Evolutionary conservation across 1,139 yeast species (phyloP).

Genomic region (Geotrichum aggregatum): DNA sequence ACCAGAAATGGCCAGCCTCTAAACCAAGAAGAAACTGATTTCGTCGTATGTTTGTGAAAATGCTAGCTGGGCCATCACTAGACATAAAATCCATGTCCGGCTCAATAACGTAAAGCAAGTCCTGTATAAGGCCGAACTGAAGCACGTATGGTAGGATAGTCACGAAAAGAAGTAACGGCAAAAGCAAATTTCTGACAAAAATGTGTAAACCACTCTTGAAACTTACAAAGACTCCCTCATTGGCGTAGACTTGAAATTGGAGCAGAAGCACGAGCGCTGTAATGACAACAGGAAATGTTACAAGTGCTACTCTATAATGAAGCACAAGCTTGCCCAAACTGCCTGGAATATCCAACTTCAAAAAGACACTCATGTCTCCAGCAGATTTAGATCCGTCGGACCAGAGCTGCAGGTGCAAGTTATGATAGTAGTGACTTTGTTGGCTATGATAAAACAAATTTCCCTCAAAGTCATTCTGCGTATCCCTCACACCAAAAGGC

Average conservation of each 20-base stretch:
- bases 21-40: slow-evolving; percentile 59
- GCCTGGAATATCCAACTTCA: slow-evolving; percentile 38
- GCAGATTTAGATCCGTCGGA: slow-evolving; percentile 30
- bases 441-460: slow-evolving; percentile 20
- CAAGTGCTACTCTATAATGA: slow-evolving; percentile 36
- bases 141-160: slow-evolving; percentile 44
- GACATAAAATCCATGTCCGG: slow-evolving; percentile 29
- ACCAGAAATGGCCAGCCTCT: slow-evolving; percentile 53
- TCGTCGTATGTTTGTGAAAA: slow-evolving; percentile 33
- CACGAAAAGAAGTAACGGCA: slow-evolving; percentile 28
- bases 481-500: slow-evolving; percentile 44
- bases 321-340: slow-evolving; percentile 39
- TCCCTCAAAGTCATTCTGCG: slow-evolving; percentile 22
- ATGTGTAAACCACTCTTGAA: slow-evolving; percentile 48
- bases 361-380: slow-evolving; percentile 25
- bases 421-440: slow-evolving; percentile 24
- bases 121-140: slow-evolving; percentile 21
- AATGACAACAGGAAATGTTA: slow-evolving; percentile 35
- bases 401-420: slow-evolving; percentile 40
- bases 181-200: slow-evolving; percentile 34
- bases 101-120: slow-evolving; percentile 38
- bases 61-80: slow-evolving; percentile 29
- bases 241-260: slow-evolving; percentile 30
- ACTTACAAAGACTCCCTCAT: slow-evolving; percentile 46
- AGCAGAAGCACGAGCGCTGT: slow-evolving; percentile 30